Conservation (phyloP, 2,329 filamentous ascomycete genomes). For the Sclerotinia spermophila region DNA sequence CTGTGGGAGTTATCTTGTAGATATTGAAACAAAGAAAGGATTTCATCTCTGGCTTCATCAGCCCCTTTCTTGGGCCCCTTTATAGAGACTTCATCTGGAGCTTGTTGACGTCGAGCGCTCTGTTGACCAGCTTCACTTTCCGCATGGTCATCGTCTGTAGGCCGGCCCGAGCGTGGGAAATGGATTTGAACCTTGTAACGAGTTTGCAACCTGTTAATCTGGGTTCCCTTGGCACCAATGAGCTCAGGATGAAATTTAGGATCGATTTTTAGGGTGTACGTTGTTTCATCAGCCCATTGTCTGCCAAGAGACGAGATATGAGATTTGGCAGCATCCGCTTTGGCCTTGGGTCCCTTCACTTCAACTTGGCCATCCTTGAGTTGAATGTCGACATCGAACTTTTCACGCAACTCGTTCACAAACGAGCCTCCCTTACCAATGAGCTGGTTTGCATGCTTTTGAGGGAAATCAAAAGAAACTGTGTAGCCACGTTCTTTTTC, state of each 20-base stretch:
- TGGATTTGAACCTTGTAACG: constrained; percentile 94
- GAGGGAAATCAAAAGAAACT: constrained; percentile 84
- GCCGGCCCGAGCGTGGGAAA: constrained; percentile 72
- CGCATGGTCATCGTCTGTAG: constrained; percentile 64
- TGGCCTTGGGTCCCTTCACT: constrained; percentile 91
- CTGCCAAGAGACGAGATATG: constrained; percentile 77
- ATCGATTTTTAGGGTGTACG: constrained; percentile 81
- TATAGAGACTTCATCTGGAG: constrained; percentile 82
- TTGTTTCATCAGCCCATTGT: constrained; percentile 87
- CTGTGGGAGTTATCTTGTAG: constrained; percentile 81
- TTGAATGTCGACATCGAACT: constrained; percentile 73
- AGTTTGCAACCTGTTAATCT: constrained; percentile 88
- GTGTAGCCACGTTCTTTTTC: constrained; percentile 91
- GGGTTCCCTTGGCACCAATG: constrained; percentile 81
- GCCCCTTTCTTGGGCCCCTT: constrained; percentile 91
- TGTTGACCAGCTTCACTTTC: constrained; percentile 68
- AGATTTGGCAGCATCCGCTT: constrained; percentile 80
- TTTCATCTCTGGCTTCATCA: constrained; percentile 86
- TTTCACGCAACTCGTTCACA: constrained; percentile 62
- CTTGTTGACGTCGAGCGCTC: constrained; percentile 64
- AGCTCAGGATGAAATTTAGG: constrained; percentile 92
- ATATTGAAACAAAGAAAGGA: constrained; percentile 84
- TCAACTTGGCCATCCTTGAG: constrained; percentile 92
- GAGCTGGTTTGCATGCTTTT: constrained; percentile 87
- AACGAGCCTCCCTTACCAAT: constrained; percentile 66